Evolutionary conservation across 176 grass and related monocot genomes (phyloP), one percentile per base, ranked within the genome.

Genomic region (Cenchrus fungigraminus): DNA sequence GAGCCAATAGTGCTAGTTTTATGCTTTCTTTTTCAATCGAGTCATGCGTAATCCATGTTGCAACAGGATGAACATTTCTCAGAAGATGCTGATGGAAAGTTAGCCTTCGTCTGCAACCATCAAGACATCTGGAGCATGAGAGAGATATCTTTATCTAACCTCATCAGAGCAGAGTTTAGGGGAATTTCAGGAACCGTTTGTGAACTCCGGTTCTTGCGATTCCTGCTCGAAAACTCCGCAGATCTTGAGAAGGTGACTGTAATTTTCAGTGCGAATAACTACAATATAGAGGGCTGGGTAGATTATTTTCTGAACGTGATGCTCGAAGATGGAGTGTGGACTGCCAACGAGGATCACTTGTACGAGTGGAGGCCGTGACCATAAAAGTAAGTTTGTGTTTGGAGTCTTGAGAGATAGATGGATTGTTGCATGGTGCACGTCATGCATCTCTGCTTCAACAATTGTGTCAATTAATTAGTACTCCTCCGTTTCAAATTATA

Each of bases 141-240:
- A 9, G 11, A 12, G 0, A 63, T 78, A 12, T 63, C n/a, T 45
- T 46, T 78, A 28, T 6, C n/a, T 29, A 43, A 78, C 6, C 76
- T 78, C 42, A 40, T 28, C 3, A 10, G 9, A 16, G 76, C 57
- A 29, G 57, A 62, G n/a, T 78, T 78, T 3, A 47, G 12, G 57
- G 76, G 76, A 47, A 47, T 78, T 42, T 47, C 76, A 5, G 76
- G 76, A 63, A 78, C 57, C 8, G n/a, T 12, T 1, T 63, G 58
- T 4, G 50, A 74, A 11, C 28, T 54, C 12, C 72, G 72, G 7
- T 74, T 13, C 34, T 68, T 68, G 34, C 65, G 15, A 6, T 68
- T 68, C 65, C 6, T 54, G 12, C 71, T 74, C 12, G 49, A 49
- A 74, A 74, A 14, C 7, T 47, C 25, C 22, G 9, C 22, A 16